Evolutionary conservation across 495 filamentous ascomycete genomes (phyloP).

Genomic region (Chaetomidium leptoderma): DNA sequence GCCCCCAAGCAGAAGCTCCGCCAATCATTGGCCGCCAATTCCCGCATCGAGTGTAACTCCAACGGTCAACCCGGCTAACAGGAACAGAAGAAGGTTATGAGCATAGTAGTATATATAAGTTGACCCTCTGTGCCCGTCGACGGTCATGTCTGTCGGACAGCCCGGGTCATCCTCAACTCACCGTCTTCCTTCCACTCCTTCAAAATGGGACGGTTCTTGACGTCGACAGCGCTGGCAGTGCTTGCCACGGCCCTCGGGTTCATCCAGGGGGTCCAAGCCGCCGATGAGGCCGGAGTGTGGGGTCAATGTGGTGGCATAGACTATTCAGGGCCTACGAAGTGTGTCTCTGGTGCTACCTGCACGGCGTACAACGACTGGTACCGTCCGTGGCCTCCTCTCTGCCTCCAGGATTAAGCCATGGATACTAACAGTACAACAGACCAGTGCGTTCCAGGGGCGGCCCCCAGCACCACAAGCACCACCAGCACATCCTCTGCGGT

Average conservation of each 20-base stretch:
- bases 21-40: constrained; percentile 28
- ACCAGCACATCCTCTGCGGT: constrained; percentile 1
- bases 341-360: constrained; percentile 19
- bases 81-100: neutral
- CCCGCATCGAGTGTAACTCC: neutral
- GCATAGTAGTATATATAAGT: neutral
- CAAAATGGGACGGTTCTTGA: constrained; percentile 12
- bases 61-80: constrained; percentile 8
- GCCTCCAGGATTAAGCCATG: neutral
- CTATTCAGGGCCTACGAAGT: constrained; percentile 18
- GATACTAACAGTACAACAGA: constrained; percentile 10
- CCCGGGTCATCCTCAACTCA: neutral
- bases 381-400: constrained; percentile 8
- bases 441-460: constrained; percentile 20
- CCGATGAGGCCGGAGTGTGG: constrained; percentile 6
- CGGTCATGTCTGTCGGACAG: neutral
- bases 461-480: constrained; percentile 6
- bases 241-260: constrained; percentile 14
- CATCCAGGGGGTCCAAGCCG: constrained; percentile 2
- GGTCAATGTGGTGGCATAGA: constrained; percentile 24
- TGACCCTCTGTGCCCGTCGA: neutral
- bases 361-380: constrained; percentile 22
- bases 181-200: neutral
- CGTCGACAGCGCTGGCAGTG: constrained; percentile 9
- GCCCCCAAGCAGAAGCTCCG: constrained; percentile 15